phyloP scores from a whole-genome alignment of 2,329 filamentous ascomycete genomes.

The Diaporthe sp. region DNA sequence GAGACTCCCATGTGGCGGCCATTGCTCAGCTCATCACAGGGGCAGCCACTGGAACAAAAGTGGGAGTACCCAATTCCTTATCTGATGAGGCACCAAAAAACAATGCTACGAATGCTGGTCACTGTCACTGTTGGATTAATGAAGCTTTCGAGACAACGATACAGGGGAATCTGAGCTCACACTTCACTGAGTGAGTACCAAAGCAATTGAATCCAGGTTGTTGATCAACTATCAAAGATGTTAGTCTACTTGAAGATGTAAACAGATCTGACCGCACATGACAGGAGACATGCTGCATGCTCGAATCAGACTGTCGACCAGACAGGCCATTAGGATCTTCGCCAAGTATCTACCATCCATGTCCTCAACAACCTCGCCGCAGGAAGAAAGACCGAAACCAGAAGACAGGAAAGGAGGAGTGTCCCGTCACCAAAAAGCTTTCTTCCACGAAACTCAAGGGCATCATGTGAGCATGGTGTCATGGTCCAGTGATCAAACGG shows the following conservation, averaged over 20 bases:
- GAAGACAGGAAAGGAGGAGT: neutral
- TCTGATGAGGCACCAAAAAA: neutral
- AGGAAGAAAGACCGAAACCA: neutral
- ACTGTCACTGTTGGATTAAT: neutral
- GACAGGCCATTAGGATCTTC: neutral
- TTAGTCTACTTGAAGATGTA: constrained; percentile 29
- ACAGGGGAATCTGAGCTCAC: neutral
- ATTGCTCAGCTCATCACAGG: neutral
- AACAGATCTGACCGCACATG: constrained; percentile 34
- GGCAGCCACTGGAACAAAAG: neutral
- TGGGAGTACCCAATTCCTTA: neutral
- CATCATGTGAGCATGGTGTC: neutral
- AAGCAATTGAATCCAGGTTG: constrained; percentile 10
- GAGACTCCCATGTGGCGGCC: neutral
- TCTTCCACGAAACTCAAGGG: neutral
- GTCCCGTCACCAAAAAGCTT: neutral
- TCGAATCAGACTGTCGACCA: constrained; percentile 26
- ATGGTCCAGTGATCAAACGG: neutral
- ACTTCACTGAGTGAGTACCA: neutral
- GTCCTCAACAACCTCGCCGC: constrained; percentile 30
- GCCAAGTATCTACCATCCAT: constrained; percentile 27
- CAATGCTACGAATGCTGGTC: neutral
- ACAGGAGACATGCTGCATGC: constrained; percentile 27
- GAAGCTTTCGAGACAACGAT: neutral
- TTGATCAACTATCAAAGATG: constrained; percentile 31